Evolutionary conservation across 805 yeast species (phyloP), one percentile per base, ranked within the genome.

Genomic region (Starmerella tilneyi): DNA sequence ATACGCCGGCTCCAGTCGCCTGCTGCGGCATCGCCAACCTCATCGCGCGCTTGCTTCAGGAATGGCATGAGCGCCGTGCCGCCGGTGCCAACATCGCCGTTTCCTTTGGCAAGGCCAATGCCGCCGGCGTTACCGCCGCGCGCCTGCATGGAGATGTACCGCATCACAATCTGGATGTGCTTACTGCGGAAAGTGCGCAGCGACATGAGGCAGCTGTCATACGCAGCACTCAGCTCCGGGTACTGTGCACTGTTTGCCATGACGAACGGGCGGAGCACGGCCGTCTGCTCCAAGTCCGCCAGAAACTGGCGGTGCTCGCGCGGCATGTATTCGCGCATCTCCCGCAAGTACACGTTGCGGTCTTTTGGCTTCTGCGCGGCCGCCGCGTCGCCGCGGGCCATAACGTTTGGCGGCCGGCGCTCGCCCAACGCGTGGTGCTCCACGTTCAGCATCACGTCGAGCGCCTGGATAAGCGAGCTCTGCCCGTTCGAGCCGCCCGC

Each of bases 401-500:
- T 48, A 20, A 44, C 43, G 19, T 26, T 33, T 7, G 56, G 52
- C 28, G 55, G 57, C 43, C 45, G 37, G 26, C 79, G 63, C 44
- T 72, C 71, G 3, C 94, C 95, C 1, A 89, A 78, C 4, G 94
- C 79, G 51, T 71, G 73, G 62, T 88, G 97, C 47, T 78, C 78
- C 13, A 88, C 81, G 39, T 76, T 76, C 32, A 88, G 69, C 15
- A 85, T 62, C 21, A 84, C 73, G 59, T 88, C 97, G 50, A 88
- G 68, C 21, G 85, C 79, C 64, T 88, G 96, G 51, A 89, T 82
- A 56, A 88, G 69, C 2, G 96, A 84, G 38, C 88, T 78, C 63
- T 88, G 97, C 0, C 95, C 96, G 60, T 88, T 88, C 4, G 94
- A 83, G 1, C 97, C 97, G 22, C 97, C 97, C 15, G 94, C 71